Base-by-base conservation (phyloP, 2,329 filamentous ascomycete genomes). In the Chaetothyriales sp. region DNA sequence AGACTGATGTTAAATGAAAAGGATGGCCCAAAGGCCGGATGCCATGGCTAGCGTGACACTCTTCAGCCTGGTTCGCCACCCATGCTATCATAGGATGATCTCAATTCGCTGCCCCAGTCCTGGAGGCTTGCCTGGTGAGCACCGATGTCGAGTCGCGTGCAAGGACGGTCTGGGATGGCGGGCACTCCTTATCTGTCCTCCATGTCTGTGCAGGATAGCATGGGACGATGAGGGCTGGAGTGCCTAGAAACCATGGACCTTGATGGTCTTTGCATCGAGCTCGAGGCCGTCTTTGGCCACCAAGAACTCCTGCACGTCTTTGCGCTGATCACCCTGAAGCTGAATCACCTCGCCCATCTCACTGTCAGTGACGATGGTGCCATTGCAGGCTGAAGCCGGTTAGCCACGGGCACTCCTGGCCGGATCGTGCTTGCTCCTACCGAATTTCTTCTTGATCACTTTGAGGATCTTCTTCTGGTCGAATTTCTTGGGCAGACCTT, bases 371-470 rank as follows among this genome's bases (percentile, higher is more conserved):
- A 97, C 89, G 72, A 97, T 94, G 75, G 89, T 97, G 81, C 92
- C 92, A 95, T 98, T 97, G 87, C 90, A 97, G 73, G 92, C 90
- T 69, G 95, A 95, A 71, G 94, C 89, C 82, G 95, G 97, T 84
- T 97, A 95, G 79, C 95, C 94, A 73, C 94, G 88, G 78, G 95
- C 8, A 44, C 13, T 15, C 18, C n/a, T 5, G 43, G 43, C 19
- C 4, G 6, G 37, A 51, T 45, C 15, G 9, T 45, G 20, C 18
- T 18, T 18, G 18, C 49, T 68, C 81, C 58, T 78, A 89, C 85
- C 85, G 68, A 97, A 97, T 71, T 95, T 92, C 82, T 97, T 97
- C 84, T 97, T 97, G 79, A 97, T 95, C 74, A 94, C 89, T 79
- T 95, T 95, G 67, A 98, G 83, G 71, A 98, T 95, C 78, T 95